Base-by-base conservation (phyloP, 2,329 filamentous ascomycete genomes). In the Claviceps sp. region DNA sequence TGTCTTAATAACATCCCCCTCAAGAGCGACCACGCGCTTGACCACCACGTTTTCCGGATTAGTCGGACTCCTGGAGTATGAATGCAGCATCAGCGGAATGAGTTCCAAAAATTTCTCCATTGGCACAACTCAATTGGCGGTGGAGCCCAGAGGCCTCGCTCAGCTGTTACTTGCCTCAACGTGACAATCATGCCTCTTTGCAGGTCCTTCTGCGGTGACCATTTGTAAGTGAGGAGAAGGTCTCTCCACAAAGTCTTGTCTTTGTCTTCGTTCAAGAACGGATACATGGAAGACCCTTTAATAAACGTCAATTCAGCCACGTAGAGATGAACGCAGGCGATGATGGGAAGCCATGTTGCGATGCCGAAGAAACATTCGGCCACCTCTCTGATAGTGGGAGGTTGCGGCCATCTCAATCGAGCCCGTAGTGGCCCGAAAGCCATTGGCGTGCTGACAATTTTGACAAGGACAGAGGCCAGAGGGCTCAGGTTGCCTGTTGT, bases 1-100 rank as follows among this genome's bases (percentile, higher is more conserved):
- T 42, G 86, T 85, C 51, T 71, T 74, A 34, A 97, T 80, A 1
- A 79, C 72, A 63, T 97, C 91, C 9, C 90, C 89, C 50, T 85
- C 83, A 4, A 96, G 62, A 0, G 79, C 93, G 26, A 96, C 75
- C 11, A 98, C 77, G 42, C 93, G 77, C 71, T 98, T 98, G 37
- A 96, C 79, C 0, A 80, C 80, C 43, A 83, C 71, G 22, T 77
- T 73, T 34, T 87, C 80, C 0, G 88, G 85, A 54, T 85, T 76
- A 14, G 75, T 69, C 0, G 90, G 89, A 47, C 80, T 87, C 63
- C 85, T 89, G 56, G 42, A 37, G 8, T n/a, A 11, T 1, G 13
- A 17, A 47, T 20, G 29, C 9, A 26, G n/a, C 22, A 37, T 47
- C 26, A 47, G 45, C 29, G 29, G 26, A 29, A 14, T 37, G 36